A percentile compares a stretch with the other conserved stretches of the same genome.
These are phyloP conservation scores for Chrysanthemum seticuspe DNA, from an alignment of 129 eudicot species.

Conservation along the genomic window DNA sequence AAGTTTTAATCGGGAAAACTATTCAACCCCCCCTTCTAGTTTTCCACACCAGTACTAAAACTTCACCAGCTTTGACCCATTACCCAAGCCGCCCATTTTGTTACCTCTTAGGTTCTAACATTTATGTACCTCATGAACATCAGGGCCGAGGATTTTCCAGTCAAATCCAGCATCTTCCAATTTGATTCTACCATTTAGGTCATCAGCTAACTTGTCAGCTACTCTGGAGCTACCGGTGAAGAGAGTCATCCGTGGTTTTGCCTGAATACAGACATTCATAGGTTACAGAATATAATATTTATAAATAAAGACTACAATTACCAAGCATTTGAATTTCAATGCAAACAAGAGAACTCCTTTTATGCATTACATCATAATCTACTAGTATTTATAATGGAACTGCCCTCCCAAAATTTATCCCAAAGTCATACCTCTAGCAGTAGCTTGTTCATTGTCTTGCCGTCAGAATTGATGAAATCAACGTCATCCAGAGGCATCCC, in stretches of 20 bases:
- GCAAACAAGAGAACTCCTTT: neutral
- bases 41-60: neutral
- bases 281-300: constrained; percentile 7
- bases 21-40: no score
- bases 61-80: neutral
- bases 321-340: neutral
- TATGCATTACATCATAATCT: no score
- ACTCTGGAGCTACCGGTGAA: constrained; percentile 97
- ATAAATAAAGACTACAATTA: neutral
- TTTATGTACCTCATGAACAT: constrained; percentile 78
- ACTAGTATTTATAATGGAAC: no score
- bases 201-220: constrained; percentile 83
- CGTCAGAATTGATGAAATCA: constrained; percentile 95
- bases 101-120: neutral
- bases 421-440: constrained; percentile 58
- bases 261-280: constrained; percentile 37
- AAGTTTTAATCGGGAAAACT: no score
- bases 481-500: constrained; percentile 93
- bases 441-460: constrained; percentile 86
- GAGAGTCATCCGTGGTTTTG: constrained; percentile 96
- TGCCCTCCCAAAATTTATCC: no score
- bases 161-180: constrained; percentile 99
- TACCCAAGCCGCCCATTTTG: neutral
- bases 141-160: constrained; percentile 99
- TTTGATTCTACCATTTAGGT: constrained; percentile 75